Evolutionary conservation across 2,329 filamentous ascomycete species (phyloP).

Genomic region (Cercospora citrullina): DNA sequence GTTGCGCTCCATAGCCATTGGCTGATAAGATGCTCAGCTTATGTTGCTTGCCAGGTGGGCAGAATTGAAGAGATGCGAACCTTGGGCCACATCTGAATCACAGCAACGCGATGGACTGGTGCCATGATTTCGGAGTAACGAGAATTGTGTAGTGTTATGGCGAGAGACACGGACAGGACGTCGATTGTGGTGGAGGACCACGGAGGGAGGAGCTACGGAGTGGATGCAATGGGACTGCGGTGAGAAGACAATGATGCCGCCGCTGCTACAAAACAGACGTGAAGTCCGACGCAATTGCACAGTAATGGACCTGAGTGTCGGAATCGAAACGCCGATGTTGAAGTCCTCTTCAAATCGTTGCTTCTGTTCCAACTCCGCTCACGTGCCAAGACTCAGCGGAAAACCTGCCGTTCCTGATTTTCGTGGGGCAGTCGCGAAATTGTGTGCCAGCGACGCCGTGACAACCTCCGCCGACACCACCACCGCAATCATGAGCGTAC

Average conservation of each 20-base stretch:
- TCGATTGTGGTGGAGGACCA: not conserved
- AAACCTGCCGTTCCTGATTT: conserved; percentile 5
- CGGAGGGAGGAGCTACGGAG: not conserved
- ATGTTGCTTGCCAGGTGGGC: not conserved
- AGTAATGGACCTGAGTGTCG: not conserved
- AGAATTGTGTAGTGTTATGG: not conserved
- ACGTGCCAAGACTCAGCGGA: not conserved
- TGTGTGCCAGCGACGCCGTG: conserved; percentile 12
- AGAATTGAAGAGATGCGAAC: conserved; percentile 32
- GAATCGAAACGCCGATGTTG: not conserved
- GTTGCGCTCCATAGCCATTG: conserved; percentile 50
- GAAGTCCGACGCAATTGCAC: not conserved
- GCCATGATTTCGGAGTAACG: conserved; percentile 40
- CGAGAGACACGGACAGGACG: not conserved
- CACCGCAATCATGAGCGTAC: conserved; percentile 40
- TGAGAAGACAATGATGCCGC: not conserved
- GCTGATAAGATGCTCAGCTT: conserved; percentile 38
- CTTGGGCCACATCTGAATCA: conserved; percentile 53
- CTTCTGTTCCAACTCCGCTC: not conserved
- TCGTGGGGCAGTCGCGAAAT: conserved; percentile 19
- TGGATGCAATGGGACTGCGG: not conserved
- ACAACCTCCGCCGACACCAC: conserved; percentile 1
- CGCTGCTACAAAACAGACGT: not conserved
- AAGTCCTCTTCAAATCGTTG: not conserved
- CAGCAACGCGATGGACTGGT: conserved; percentile 49